These are phyloP conservation scores for Sordariomycetes sp. DNA, from an alignment of 2,329 filamentous ascomycete genomes.

Conservation along the genomic window DNA sequence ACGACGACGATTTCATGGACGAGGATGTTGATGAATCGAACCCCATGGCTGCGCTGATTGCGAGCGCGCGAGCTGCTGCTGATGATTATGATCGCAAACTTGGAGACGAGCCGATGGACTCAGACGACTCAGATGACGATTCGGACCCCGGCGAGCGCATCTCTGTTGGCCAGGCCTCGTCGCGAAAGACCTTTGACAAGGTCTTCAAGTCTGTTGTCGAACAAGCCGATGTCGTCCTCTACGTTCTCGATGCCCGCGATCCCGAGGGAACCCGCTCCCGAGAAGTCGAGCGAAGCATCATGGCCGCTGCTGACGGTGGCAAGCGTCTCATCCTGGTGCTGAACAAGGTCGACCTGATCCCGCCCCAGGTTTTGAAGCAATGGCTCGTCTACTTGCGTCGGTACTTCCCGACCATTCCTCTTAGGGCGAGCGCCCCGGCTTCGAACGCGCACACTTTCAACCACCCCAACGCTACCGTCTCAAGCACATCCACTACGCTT, in stretches of 20 bases:
- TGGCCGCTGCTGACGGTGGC: conserved; percentile 73
- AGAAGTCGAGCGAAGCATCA: conserved; percentile 83
- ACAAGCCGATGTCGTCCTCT: conserved; percentile 81
- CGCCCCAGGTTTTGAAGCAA: conserved; percentile 68
- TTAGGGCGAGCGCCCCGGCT: conserved; percentile 74
- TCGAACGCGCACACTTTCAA: conserved; percentile 86
- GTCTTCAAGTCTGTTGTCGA: conserved; percentile 91
- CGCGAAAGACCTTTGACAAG: conserved; percentile 86
- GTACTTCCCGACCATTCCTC: conserved; percentile 84
- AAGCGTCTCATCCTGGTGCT: conserved; percentile 86
- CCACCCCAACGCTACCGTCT: conserved; percentile 79
- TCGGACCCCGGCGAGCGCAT: conserved; percentile 43
- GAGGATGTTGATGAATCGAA: conserved; percentile 61
- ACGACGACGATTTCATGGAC: conserved; percentile 42
- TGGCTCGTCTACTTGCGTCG: conserved; percentile 81
- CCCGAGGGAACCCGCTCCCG: conserved; percentile 84
- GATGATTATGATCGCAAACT: conserved; percentile 62
- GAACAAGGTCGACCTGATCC: conserved; percentile 93
- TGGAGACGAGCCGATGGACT: conserved; percentile 36
- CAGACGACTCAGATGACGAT: conserved; percentile 44
- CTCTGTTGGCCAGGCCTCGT: conserved; percentile 47
- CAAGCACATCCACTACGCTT: conserved; percentile 74
- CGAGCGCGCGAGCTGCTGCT: conserved; percentile 72
- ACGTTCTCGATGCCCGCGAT: conserved; percentile 87
- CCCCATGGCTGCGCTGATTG: conserved; percentile 85